Conservation (phyloP, 2,329 filamentous ascomycete species). For the Penicillium sp. region DNA sequence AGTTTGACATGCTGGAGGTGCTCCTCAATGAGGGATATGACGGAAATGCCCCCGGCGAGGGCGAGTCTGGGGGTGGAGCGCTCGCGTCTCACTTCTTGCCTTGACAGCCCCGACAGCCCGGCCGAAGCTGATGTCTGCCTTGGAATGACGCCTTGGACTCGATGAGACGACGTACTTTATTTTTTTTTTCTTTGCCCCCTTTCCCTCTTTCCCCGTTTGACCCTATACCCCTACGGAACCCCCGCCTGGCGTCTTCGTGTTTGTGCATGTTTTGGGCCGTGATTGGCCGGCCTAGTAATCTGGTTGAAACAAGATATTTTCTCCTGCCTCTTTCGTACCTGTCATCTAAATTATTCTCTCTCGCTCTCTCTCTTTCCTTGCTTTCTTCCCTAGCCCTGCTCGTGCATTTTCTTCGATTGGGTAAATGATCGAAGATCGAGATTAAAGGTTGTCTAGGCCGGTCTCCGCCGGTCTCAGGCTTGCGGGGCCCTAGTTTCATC, state of each 20-base stretch:
- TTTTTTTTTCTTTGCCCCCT: conserved; percentile 3
- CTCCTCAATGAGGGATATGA: conserved; percentile 49
- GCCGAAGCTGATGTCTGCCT: background rate
- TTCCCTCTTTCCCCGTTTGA: conserved; percentile 5
- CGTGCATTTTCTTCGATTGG: background rate
- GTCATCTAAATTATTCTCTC: background rate
- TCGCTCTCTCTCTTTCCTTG: background rate
- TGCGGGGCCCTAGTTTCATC: conserved; percentile 19
- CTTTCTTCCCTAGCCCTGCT: background rate
- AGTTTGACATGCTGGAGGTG: conserved; percentile 55
- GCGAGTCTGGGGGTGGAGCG: conserved; percentile 19
- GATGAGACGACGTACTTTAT: conserved; percentile 9
- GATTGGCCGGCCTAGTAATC: conserved; percentile 15
- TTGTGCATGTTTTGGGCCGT: conserved; percentile 1
- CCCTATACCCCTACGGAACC: conserved; percentile 25
- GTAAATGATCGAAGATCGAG: conserved; percentile 7
- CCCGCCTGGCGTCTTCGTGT: conserved; percentile 15
- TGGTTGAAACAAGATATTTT: conserved; percentile 17
- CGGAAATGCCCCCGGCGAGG: conserved; percentile 29
- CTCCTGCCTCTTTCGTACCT: conserved; percentile 7
- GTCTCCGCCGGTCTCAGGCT: conserved; percentile 26
- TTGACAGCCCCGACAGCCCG: conserved; percentile 7
- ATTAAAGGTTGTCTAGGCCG: conserved; percentile 13
- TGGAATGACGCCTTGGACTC: background rate
- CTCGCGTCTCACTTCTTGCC: conserved; percentile 35